These are phyloP conservation scores for Dactylella cylindrospora DNA, from an alignment of 2,329 filamentous ascomycete genomes.

Conservation along the genomic window DNA sequence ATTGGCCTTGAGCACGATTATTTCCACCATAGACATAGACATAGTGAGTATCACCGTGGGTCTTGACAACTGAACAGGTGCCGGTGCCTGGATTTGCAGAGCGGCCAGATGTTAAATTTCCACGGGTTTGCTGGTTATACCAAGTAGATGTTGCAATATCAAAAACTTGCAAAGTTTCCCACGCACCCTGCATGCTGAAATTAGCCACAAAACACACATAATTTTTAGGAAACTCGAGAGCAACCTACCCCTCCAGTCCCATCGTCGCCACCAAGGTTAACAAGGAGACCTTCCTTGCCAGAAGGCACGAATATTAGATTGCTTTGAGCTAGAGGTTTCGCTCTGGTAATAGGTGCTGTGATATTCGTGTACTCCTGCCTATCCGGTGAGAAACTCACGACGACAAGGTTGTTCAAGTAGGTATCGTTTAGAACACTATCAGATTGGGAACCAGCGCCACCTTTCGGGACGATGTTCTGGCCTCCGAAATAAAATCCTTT, in stretches of 20 bases:
- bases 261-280: conserved; percentile 32
- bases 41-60: conserved; percentile 26
- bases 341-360: conserved; percentile 4
- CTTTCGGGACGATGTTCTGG: conserved; percentile 24
- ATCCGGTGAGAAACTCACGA: conserved; percentile 11
- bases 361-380: conserved; percentile 30
- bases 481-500: conserved; percentile 43
- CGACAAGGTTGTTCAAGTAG: conserved; percentile 24
- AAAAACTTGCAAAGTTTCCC: conserved; percentile 39
- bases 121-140: conserved; percentile 28
- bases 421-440: conserved; percentile 24
- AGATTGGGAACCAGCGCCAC: conserved; percentile 18
- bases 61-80: conserved; percentile 32
- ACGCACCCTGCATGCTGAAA: conserved; percentile 22
- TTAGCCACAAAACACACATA: background rate
- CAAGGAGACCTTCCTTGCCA: conserved; percentile 34
- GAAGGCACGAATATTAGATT: conserved; percentile 38
- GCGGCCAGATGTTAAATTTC: conserved; percentile 33
- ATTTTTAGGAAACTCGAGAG: background rate
- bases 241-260: conserved; percentile 13
- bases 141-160: conserved; percentile 39
- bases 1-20: conserved; percentile 32
- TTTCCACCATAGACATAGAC: conserved; percentile 42
- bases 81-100: conserved; percentile 28
- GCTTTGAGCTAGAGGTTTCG: conserved; percentile 22